Evolutionary conservation across 805 yeast genomes (phyloP).

Genomic region (Ogataea chonburiensis): DNA sequence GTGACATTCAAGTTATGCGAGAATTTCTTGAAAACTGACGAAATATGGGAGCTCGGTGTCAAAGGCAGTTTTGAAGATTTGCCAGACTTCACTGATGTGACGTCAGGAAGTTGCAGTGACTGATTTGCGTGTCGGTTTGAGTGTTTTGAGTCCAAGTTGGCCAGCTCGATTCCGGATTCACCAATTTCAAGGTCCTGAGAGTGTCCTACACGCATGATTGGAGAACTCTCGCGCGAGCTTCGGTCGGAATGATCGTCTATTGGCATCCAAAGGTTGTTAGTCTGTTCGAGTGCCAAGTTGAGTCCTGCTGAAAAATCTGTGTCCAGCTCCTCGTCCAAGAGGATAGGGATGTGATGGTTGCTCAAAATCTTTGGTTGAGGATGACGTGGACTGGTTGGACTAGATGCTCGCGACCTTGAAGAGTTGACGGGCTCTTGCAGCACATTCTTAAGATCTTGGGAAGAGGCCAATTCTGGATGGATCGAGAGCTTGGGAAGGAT

Average conservation of each 20-base stretch:
- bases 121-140: neutral
- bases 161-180: constrained; percentile 1
- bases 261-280: constrained; percentile 25
- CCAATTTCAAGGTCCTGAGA: constrained; percentile 2
- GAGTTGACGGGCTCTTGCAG: constrained; percentile 8
- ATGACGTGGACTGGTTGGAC: constrained; percentile 4
- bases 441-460: neutral
- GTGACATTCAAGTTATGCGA: constrained; percentile 27
- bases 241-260: constrained; percentile 5
- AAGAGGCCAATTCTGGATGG: constrained; percentile 2
- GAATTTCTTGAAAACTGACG: constrained; percentile 24
- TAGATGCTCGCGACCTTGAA: neutral
- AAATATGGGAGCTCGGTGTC: constrained; percentile 22
- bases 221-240: neutral
- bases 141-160: neutral
- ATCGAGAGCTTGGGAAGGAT: constrained; percentile 10
- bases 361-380: constrained; percentile 3
- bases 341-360: constrained; percentile 7
- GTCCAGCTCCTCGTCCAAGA: constrained; percentile 17
- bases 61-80: neutral
- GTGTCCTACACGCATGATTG: constrained; percentile 3
- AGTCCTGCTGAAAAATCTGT: constrained; percentile 23
- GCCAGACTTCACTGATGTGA: constrained; percentile 1
- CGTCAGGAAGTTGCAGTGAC: neutral
- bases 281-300: constrained; percentile 23